A percentile compares a stretch with the other conserved stretches of the same genome.
Conservation (phyloP, 495 filamentous ascomycete species). For the Neurospora pannonica region DNA sequence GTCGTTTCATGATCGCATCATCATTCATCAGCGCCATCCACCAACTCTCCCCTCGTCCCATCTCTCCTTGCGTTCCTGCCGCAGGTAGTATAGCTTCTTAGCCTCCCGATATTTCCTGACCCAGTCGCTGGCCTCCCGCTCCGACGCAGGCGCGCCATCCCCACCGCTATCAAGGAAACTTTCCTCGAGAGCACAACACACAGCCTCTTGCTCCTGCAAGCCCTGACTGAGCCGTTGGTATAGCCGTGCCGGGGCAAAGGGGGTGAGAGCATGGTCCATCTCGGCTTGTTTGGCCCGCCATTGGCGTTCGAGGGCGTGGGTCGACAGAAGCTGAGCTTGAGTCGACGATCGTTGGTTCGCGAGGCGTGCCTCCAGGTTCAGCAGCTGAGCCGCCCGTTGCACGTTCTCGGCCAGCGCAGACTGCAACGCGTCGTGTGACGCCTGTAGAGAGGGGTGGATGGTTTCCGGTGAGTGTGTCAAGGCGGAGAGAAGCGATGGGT, state of each 20-base stretch:
- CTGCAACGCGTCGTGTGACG: constrained; percentile 45
- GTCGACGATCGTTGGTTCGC: constrained; percentile 52
- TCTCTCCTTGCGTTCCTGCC: constrained; percentile 73
- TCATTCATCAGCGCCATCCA: constrained; percentile 63
- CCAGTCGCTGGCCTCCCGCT: constrained; percentile 78
- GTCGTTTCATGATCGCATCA: not conserved
- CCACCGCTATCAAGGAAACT: constrained; percentile 61
- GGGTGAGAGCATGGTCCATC: constrained; percentile 76
- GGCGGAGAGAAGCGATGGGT: constrained; percentile 49
- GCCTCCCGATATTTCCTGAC: constrained; percentile 68
- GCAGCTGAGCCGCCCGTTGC: constrained; percentile 51
- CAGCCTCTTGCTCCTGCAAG: constrained; percentile 71
- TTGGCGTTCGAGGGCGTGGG: constrained; percentile 78
- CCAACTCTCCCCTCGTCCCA: constrained; percentile 95
- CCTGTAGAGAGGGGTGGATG: constrained; percentile 51
- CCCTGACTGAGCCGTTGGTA: constrained; percentile 69
- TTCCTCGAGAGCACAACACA: constrained; percentile 76
- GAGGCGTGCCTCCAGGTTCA: constrained; percentile 51
- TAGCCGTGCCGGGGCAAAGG: constrained; percentile 73
- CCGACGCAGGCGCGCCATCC: constrained; percentile 40
- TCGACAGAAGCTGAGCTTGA: constrained; percentile 70
- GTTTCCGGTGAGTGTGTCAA: constrained; percentile 56
- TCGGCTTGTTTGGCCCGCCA: constrained; percentile 82
- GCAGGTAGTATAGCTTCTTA: constrained; percentile 61
- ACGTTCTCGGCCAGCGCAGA: constrained; percentile 59